These are phyloP conservation scores for Hamamelis virginiana DNA, from an alignment of 164 flowering plant species.

Conservation along the genomic window DNA sequence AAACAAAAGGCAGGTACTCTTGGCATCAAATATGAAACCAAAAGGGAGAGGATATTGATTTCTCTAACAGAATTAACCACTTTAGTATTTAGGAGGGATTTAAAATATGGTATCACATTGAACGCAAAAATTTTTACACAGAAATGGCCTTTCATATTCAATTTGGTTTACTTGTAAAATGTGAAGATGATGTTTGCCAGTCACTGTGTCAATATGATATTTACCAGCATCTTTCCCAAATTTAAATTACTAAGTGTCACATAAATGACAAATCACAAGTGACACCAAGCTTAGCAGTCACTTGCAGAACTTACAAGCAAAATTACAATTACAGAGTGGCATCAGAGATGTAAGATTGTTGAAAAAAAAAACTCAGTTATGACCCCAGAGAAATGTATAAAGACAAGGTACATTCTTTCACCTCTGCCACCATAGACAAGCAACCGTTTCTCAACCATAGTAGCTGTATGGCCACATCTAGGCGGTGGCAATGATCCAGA, in stretches of 20 bases:
- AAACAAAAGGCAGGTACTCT: neutral
- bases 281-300: neutral
- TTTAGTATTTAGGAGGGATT: too few relatives aligned
- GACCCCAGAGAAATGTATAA: neutral
- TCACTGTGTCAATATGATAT: neutral
- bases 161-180: neutral
- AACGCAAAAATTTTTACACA: neutral
- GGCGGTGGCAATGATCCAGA: slow-evolving; percentile 85
- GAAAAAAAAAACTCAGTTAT: neutral
- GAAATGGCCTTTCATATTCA: neutral
- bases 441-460: slow-evolving; percentile 93
- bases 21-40: neutral
- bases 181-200: neutral
- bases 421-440: slow-evolving; percentile 99
- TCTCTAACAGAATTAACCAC: neutral
- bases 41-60: neutral
- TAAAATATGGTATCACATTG: neutral
- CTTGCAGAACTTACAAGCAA: neutral
- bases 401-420: slow-evolving; percentile 17
- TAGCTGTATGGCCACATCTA: slow-evolving; percentile 96
- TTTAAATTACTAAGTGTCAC: neutral
- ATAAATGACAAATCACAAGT: neutral
- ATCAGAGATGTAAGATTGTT: neutral
- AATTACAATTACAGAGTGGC: neutral
- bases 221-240: neutral